Conservation (phyloP, 345 rosid genomes). For the Mallotus nudiflorus region DNA sequence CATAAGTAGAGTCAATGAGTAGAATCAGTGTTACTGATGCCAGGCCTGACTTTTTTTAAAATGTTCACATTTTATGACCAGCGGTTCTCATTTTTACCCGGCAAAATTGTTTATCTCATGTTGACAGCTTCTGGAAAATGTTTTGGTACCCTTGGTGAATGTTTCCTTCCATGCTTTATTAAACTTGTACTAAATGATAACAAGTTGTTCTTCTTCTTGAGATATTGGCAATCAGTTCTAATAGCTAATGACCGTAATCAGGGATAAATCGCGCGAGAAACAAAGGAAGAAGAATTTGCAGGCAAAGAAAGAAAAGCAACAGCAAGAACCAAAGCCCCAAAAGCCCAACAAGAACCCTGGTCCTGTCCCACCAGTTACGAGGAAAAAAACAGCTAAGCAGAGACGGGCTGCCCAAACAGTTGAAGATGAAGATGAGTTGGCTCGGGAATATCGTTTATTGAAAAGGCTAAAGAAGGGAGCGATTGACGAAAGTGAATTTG, state of each 20-base stretch:
- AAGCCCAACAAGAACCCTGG: constrained; percentile 42
- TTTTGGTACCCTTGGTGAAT: neutral
- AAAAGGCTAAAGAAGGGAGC: constrained; percentile 66
- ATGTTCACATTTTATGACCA: neutral
- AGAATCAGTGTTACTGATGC: neutral
- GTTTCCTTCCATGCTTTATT: neutral
- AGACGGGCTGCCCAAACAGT: constrained; percentile 72
- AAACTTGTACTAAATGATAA: no score
- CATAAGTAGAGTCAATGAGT: neutral
- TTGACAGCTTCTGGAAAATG: neutral
- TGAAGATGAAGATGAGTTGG: constrained; percentile 76
- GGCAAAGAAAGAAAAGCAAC: constrained; percentile 53
- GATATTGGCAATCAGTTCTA: neutral
- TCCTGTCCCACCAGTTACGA: constrained; percentile 29
- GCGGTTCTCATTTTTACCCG: no score
- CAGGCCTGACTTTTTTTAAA: neutral
- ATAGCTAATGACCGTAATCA: constrained; percentile 24
- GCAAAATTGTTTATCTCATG: no score
- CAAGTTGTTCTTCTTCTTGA: neutral
- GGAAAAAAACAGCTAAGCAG: constrained; percentile 79
- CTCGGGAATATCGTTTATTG: constrained; percentile 59
- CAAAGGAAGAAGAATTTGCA: constrained; percentile 70
- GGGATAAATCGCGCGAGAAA: constrained; percentile 88
- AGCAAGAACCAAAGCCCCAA: constrained; percentile 43
- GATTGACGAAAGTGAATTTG: constrained; percentile 69